These are phyloP conservation scores for Bassia scoparia DNA, from an alignment of 148 eudicot genomes.

Conservation along the genomic window DNA sequence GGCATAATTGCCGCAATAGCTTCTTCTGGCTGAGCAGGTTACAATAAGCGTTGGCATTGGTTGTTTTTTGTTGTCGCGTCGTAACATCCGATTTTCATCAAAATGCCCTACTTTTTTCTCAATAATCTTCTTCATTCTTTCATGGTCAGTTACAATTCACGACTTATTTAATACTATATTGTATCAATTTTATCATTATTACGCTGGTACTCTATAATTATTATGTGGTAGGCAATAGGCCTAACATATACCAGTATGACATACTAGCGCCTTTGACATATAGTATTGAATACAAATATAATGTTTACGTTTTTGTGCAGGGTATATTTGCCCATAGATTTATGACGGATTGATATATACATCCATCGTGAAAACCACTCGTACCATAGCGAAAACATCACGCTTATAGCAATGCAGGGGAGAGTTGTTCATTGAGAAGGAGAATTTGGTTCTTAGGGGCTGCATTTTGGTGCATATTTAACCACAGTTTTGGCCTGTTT, in stretches of 20 bases:
- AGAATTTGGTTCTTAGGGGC: slow-evolving; percentile 19
- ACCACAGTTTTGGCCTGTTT: background rate
- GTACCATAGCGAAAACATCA: background rate
- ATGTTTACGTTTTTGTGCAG: background rate
- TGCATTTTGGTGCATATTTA: slow-evolving; percentile 27
- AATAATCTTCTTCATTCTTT: background rate
- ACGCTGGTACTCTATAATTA: no score
- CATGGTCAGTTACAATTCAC: background rate
- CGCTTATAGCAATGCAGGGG: background rate
- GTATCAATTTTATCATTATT: no score
- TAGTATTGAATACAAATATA: no score
- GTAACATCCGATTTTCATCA: background rate
- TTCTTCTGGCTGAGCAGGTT: background rate
- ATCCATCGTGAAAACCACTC: background rate
- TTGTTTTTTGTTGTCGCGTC: background rate
- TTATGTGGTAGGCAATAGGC: no score
- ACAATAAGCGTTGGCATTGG: background rate
- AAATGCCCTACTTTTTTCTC: background rate
- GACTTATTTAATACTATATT: no score
- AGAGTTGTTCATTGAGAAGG: background rate
- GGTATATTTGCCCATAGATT: background rate
- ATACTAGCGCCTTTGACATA: no score
- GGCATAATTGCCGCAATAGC: background rate
- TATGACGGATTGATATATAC: background rate
- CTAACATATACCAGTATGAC: no score